Percentiles rank a stretch among this genome's conserved stretches.
Evolutionary conservation across 306 rosid species (phyloP).

Genomic region (Parietaria judaica): DNA sequence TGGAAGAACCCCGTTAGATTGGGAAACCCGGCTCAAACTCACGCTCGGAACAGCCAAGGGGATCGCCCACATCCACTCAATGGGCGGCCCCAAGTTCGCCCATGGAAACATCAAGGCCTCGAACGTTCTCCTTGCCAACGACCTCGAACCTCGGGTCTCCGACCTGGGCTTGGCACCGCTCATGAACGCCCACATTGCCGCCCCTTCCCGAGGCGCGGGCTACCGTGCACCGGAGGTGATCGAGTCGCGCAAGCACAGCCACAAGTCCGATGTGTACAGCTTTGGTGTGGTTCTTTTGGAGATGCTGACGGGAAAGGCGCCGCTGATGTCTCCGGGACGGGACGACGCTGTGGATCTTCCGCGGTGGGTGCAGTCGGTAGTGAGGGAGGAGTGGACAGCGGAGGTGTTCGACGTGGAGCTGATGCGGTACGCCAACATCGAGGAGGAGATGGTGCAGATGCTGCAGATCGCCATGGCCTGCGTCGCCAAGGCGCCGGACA

Average conservation of each 20-base stretch:
- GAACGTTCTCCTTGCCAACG: constrained; percentile 76
- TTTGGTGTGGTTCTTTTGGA: constrained; percentile 85
- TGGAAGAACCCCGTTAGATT: constrained; percentile 65
- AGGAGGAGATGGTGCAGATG: constrained; percentile 98
- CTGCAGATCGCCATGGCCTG: constrained; percentile 94
- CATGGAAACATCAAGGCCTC: constrained; percentile 89
- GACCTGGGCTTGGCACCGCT: constrained; percentile 84
- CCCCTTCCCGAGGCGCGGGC: constrained; percentile 76
- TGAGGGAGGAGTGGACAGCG: constrained; percentile 97
- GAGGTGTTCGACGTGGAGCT: constrained; percentile 93
- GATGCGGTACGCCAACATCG: constrained; percentile 84
- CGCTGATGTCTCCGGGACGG: constrained; percentile 74
- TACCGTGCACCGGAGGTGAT: constrained; percentile 93
- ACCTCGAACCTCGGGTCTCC: constrained; percentile 65
- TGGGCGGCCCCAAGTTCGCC: constrained; percentile 75
- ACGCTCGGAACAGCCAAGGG: constrained; percentile 78
- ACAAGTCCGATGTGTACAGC: constrained; percentile 92
- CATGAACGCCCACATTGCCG: constrained; percentile 55
- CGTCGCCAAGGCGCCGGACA: constrained; percentile 77
- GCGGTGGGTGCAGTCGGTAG: constrained; percentile 95
- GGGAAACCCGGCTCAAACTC: constrained; percentile 73
- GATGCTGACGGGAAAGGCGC: constrained; percentile 93
- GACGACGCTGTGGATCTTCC: constrained; percentile 98
- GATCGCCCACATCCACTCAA: constrained; percentile 68
- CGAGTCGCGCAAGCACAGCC: constrained; percentile 79